Evolutionary conservation across 495 filamentous ascomycete genomes (phyloP).

Genomic region (Aspergillus nidulans): DNA sequence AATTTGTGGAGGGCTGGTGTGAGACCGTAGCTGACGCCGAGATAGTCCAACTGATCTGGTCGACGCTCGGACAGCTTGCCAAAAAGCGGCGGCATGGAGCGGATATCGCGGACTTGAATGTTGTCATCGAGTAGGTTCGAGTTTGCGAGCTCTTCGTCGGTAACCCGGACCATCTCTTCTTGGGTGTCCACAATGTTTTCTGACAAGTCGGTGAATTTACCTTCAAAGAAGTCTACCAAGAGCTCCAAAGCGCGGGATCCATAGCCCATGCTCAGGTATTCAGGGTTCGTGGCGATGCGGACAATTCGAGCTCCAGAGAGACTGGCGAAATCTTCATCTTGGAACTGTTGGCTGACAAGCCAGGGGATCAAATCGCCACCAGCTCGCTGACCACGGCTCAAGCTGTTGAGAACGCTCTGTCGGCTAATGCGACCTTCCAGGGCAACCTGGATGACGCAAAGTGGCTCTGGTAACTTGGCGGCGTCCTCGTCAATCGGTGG

Average conservation of each 20-base stretch:
- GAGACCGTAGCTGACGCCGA: constrained; percentile 93
- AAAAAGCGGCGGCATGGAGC: constrained; percentile 88
- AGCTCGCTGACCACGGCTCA: constrained; percentile 84
- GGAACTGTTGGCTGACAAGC: constrained; percentile 97
- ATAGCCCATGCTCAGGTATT: constrained; percentile 92
- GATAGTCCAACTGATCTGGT: constrained; percentile 78
- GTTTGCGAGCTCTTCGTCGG: constrained; percentile 76
- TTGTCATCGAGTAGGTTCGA: constrained; percentile 79
- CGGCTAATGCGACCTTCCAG: constrained; percentile 93
- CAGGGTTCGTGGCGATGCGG: constrained; percentile 93
- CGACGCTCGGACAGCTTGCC: constrained; percentile 80
- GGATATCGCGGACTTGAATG: constrained; percentile 84
- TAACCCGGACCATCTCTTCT: constrained; percentile 69
- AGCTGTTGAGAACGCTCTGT: constrained; percentile 81
- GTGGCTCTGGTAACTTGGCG: constrained; percentile 80
- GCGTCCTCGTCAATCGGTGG: constrained; percentile 76
- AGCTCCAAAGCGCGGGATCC: constrained; percentile 83
- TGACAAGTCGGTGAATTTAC: constrained; percentile 80
- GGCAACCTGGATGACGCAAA: constrained; percentile 92
- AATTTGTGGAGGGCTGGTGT: constrained; percentile 89
- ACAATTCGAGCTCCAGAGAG: constrained; percentile 90
- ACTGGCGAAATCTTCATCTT: constrained; percentile 93
- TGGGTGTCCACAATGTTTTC: constrained; percentile 49
- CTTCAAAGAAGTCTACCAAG: constrained; percentile 88
- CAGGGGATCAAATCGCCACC: constrained; percentile 96